Evolutionary conservation across 2,329 filamentous ascomycete species (phyloP).

Genomic region (Coniochaeta pulveracea): DNA sequence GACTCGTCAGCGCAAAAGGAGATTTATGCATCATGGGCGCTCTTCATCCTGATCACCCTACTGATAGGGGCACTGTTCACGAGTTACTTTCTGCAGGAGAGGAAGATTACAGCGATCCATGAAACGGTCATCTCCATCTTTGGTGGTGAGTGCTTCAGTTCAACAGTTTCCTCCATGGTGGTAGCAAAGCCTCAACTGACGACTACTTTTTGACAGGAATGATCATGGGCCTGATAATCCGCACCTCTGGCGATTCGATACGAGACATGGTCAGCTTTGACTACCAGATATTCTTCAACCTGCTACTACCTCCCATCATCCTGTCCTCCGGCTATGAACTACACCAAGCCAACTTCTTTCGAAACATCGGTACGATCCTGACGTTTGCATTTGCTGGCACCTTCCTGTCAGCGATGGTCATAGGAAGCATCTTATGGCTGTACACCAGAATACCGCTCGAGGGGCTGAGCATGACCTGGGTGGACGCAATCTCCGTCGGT

Average conservation of each 20-base stretch:
- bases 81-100: constrained; percentile 92
- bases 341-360: constrained; percentile 98
- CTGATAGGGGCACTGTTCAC: constrained; percentile 92
- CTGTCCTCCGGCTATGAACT: constrained; percentile 93
- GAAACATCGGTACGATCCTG: constrained; percentile 92
- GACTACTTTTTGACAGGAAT: constrained; percentile 53
- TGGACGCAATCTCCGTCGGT: constrained; percentile 93
- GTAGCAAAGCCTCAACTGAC: constrained; percentile 1
- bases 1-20: constrained; percentile 86
- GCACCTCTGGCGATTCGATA: constrained; percentile 73
- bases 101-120: constrained; percentile 93
- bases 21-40: constrained; percentile 89
- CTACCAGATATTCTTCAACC: constrained; percentile 99
- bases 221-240: constrained; percentile 83
- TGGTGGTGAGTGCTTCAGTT: constrained; percentile 47
- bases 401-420: constrained; percentile 91
- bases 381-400: constrained; percentile 97
- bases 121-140: constrained; percentile 98
- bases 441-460: constrained; percentile 83
- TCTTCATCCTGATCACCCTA: constrained; percentile 92
- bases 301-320: constrained; percentile 96
- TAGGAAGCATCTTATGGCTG: constrained; percentile 77
- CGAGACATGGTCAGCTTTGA: constrained; percentile 91
- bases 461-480: constrained; percentile 76
- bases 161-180: background rate